Evolutionary conservation across 169 alveolate species (phyloP).

Genomic region (Plasmodium fragile): DNA sequence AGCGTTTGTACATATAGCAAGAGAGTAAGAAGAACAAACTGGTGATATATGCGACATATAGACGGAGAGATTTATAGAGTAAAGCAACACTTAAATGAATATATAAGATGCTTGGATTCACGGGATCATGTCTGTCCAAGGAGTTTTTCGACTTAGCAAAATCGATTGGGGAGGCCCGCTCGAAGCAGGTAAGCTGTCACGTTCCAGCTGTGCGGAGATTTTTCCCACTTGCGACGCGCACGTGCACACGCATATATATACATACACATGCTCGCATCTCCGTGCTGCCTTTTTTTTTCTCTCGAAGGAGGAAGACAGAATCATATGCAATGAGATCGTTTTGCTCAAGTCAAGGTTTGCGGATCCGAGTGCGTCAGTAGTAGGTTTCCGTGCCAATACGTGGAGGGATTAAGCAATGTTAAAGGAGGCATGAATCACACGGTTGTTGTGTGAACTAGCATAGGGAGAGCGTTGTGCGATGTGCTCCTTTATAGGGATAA

Average conservation of each 20-base stretch:
- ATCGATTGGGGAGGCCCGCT: constrained; percentile 94
- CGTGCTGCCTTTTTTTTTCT: neutral
- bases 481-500: neutral
- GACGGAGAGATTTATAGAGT: neutral
- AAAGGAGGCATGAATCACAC: neutral
- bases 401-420: neutral
- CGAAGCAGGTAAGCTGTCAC: constrained; percentile 89
- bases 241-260: neutral
- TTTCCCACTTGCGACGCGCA: neutral
- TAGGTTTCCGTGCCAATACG: constrained; percentile 79
- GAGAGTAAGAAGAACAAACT: neutral
- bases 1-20: neutral
- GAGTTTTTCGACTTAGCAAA: constrained; percentile 93
- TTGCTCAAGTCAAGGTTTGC: constrained; percentile 86
- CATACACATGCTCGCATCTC: neutral
- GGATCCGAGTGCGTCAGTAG: constrained; percentile 87
- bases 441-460: neutral
- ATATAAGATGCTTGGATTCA: constrained; percentile 80
- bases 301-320: constrained; percentile 90
- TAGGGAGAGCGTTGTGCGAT: neutral
- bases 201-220: neutral
- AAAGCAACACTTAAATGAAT: constrained; percentile 44
- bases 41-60: neutral
- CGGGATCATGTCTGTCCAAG: constrained; percentile 82
- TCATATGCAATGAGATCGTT: constrained; percentile 88